Evolutionary conservation across 1,284 basidiomycete species (phyloP).

Genomic region (Pholiota adiposa): DNA sequence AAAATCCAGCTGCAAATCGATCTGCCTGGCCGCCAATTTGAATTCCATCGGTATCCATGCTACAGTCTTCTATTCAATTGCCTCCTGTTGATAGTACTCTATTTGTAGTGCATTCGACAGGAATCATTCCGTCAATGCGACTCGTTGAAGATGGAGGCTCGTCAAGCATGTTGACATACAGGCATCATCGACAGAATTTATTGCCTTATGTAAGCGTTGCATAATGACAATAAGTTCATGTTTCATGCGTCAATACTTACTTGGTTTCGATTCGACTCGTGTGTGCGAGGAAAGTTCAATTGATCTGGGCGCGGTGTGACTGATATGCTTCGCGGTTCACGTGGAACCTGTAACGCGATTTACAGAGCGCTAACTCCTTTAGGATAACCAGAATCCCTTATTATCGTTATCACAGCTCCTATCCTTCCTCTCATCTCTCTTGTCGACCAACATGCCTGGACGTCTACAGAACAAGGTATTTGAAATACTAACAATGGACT

Average conservation of each 20-base stretch:
- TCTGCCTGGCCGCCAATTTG: not conserved
- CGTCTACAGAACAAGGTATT: constrained; percentile 73
- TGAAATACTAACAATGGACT: not conserved
- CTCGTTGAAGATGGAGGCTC: too few species aligned
- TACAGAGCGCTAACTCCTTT: not conserved
- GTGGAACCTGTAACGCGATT: constrained; percentile 1
- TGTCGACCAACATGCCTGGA: constrained; percentile 53
- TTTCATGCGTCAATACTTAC: too few species aligned
- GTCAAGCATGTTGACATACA: too few species aligned
- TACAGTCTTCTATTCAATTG: not conserved
- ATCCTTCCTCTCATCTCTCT: not conserved
- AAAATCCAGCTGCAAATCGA: not conserved
- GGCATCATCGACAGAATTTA: too few species aligned
- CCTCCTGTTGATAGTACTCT: not conserved
- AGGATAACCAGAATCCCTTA: not conserved
- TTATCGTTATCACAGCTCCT: not conserved
- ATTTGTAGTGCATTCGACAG: too few species aligned
- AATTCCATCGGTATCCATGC: too few species aligned
- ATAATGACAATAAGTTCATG: not conserved
- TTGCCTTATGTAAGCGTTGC: not conserved
- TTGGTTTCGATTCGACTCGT: too few species aligned
- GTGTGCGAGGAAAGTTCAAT: too few species aligned
- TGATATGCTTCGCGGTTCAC: not conserved
- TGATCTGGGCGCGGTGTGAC: constrained; percentile 7
- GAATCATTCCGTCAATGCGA: too few species aligned